These are phyloP conservation scores for Geranium rotundifolium DNA, from an alignment of 345 rosid genomes.

Conservation along the genomic window DNA sequence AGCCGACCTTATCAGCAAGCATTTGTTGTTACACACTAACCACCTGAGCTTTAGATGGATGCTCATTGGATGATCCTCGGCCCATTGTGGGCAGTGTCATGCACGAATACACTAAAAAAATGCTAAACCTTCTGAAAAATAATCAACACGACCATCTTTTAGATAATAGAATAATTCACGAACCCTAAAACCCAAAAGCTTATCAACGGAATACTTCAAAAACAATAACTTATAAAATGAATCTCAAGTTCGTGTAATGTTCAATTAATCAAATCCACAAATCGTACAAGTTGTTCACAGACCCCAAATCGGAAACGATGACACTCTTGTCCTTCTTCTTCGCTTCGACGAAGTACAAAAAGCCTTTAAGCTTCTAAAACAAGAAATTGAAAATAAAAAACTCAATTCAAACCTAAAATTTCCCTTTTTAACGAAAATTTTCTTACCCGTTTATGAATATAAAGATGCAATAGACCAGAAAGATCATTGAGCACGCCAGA, in stretches of 20 bases:
- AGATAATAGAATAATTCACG: conserved; percentile 86
- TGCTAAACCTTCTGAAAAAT: conserved; percentile 15
- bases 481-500: conserved; percentile 40
- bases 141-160: conserved; percentile 91
- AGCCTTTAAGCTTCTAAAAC: conserved; percentile 63
- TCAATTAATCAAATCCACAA: no score
- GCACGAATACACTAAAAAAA: conserved; percentile 10
- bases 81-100: conserved; percentile 94
- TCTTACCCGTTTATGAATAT: conserved; percentile 93
- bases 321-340: conserved; percentile 95
- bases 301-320: conserved; percentile 94
- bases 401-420: neutral
- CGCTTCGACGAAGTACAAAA: conserved; percentile 94
- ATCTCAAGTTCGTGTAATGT: no score
- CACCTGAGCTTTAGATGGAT: conserved; percentile 97
- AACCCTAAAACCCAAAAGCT: conserved; percentile 48
- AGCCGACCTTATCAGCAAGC: conserved; percentile 80
- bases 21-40: conserved; percentile 96
- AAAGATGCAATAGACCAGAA: conserved; percentile 89
- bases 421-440: no score
- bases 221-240: neutral
- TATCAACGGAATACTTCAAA: neutral
- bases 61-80: conserved; percentile 92
- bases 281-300: conserved; percentile 78
- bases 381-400: conserved; percentile 7